Conservation (phyloP, 106 monocot genomes). For the Apostasia ramifera region DNA sequence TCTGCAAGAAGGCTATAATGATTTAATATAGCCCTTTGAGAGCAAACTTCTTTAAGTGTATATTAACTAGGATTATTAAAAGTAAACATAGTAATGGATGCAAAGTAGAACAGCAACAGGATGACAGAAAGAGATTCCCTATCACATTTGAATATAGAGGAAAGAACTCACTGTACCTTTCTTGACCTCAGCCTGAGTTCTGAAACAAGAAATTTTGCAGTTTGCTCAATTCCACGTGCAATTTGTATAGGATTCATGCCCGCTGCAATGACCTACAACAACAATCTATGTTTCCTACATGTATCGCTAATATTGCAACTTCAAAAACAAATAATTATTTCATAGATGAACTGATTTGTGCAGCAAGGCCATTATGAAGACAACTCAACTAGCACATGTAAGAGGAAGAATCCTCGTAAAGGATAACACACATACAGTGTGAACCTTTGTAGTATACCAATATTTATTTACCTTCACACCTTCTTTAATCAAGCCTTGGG, state of each 20-base stretch:
- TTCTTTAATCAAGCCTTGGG: slow-evolving; percentile 82
- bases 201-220: slow-evolving; percentile 56
- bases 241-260: slow-evolving; percentile 88
- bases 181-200: slow-evolving; percentile 73
- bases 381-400: not conserved
- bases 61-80: not conserved
- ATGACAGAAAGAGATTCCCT: not conserved
- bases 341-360: not conserved
- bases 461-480: slow-evolving; percentile 65
- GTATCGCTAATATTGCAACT: not conserved
- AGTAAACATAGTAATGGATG: not conserved
- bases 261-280: slow-evolving; percentile 63
- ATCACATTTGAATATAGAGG: not conserved
- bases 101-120: not conserved
- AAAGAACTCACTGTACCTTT: slow-evolving; percentile 31
- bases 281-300: slow-evolving; percentile 5
- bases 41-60: not conserved
- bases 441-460: not conserved
- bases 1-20: slow-evolving; percentile 28
- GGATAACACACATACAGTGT: not conserved
- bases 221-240: slow-evolving; percentile 73
- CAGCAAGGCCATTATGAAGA: not conserved
- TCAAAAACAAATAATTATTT: not conserved
- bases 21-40: not conserved
- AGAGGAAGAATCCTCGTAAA: not conserved